Conservation (phyloP, 1,139 yeast species). For the Zygosaccharomyces sapae region DNA sequence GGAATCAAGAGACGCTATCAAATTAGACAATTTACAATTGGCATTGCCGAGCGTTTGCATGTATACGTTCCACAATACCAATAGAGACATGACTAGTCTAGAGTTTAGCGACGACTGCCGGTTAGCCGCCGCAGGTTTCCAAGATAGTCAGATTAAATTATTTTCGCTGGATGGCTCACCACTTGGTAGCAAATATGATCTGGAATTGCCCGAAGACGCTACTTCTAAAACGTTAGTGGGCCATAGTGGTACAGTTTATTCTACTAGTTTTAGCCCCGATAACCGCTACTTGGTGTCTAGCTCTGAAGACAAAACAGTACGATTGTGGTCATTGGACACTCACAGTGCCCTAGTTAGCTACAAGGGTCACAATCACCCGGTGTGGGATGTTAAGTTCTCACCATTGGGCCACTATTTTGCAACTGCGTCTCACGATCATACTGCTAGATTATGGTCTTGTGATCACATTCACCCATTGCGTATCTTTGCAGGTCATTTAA, state of each 20-base stretch:
- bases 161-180: slow-evolving; percentile 95
- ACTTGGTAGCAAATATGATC: slow-evolving; percentile 33
- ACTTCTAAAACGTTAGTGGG: slow-evolving; percentile 66
- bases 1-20: slow-evolving; percentile 74
- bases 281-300: slow-evolving; percentile 73
- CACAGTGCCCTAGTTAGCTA: slow-evolving; percentile 86
- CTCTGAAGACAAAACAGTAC: slow-evolving; percentile 87
- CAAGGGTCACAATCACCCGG: slow-evolving; percentile 93
- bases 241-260: slow-evolving; percentile 92
- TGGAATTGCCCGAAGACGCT: slow-evolving; percentile 17
- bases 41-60: slow-evolving; percentile 92
- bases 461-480: slow-evolving; percentile 95
- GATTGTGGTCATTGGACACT: slow-evolving; percentile 93
- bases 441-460: slow-evolving; percentile 96
- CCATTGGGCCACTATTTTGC: slow-evolving; percentile 97
- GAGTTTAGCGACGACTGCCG: slow-evolving; percentile 86
- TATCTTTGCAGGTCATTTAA: slow-evolving; percentile 94
- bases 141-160: slow-evolving; percentile 81
- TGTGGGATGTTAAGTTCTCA: slow-evolving; percentile 94
- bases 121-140: slow-evolving; percentile 89
- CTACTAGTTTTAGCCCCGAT: slow-evolving; percentile 87
- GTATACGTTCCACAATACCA: slow-evolving; percentile 97
- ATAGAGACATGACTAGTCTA: slow-evolving; percentile 76
- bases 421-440: slow-evolving; percentile 95
- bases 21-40: slow-evolving; percentile 63